phyloP scores from a whole-genome alignment of 2,329 filamentous ascomycete species.

The Aspergillus calidoustus region DNA sequence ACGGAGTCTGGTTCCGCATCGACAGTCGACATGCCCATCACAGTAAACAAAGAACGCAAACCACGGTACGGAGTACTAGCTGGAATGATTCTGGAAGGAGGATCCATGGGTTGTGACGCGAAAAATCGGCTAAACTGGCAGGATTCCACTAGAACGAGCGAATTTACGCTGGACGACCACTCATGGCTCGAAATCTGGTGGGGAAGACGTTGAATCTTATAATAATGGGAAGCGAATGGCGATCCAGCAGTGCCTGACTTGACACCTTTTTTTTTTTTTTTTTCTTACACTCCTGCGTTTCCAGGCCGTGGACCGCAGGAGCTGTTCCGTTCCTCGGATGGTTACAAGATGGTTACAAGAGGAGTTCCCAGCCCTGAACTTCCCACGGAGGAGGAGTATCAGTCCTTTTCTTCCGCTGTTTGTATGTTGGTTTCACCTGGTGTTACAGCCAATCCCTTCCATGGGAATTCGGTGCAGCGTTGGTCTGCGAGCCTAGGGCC shows the following conservation, averaged over 20 bases:
- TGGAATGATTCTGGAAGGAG: slow-evolving; percentile 3
- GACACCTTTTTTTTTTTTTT: slow-evolving; percentile 5
- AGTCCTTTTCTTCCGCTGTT: not conserved
- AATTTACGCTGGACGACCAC: slow-evolving; percentile 12
- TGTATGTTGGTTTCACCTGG: not conserved
- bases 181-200: slow-evolving; percentile 13
- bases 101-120: slow-evolving; percentile 3
- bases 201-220: slow-evolving; percentile 23
- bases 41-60: slow-evolving; percentile 3
- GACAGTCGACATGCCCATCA: not conserved
- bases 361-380: not conserved
- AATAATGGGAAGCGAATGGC: slow-evolving; percentile 24
- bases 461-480: slow-evolving; percentile 3
- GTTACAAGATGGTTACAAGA: not conserved
- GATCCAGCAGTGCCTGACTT: slow-evolving; percentile 26
- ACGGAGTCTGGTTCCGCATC: not conserved
- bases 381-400: not conserved
- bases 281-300: not conserved
- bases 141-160: slow-evolving; percentile 19
- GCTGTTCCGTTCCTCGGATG: not conserved
- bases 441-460: not conserved
- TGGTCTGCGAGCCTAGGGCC: not conserved
- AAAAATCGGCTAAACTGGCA: slow-evolving; percentile 12
- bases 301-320: not conserved
- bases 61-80: not conserved